phyloP scores from a whole-genome alignment of 345 rosid genomes.

The Pugionium cornutum region DNA sequence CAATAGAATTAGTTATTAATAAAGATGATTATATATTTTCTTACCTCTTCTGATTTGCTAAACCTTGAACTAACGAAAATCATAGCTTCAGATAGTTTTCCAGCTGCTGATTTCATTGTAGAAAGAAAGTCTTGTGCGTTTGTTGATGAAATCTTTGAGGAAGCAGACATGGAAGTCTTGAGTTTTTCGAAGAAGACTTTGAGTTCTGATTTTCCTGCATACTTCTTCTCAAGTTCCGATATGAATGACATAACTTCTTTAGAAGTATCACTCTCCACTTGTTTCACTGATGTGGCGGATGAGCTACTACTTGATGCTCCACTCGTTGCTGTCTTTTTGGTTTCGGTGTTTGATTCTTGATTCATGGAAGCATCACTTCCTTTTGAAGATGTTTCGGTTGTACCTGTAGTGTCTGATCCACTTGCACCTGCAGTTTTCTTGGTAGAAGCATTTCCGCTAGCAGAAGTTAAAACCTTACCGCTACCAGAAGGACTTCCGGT shows the following conservation, averaged over 20 bases:
- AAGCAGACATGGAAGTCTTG: conserved; percentile 23
- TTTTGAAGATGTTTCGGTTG: no score
- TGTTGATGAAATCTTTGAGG: conserved; percentile 12
- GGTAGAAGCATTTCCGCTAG: background rate
- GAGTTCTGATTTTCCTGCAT: conserved; percentile 25
- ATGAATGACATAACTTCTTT: conserved; percentile 33
- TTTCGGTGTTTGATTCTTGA: no score
- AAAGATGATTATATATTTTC: background rate
- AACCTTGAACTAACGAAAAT: background rate
- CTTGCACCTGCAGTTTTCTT: no score
- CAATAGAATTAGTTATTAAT: background rate
- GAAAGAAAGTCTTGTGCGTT: background rate
- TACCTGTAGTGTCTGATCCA: no score
- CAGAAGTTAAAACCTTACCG: no score
- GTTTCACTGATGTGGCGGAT: conserved; percentile 14
- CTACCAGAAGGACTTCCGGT: background rate
- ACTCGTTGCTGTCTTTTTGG: no score
- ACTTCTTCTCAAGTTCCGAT: conserved; percentile 31
- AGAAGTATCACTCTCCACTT: conserved; percentile 29
- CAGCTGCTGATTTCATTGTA: conserved; percentile 1
- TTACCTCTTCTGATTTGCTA: conserved; percentile 29
- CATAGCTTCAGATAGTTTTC: conserved; percentile 21
- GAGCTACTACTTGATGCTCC: background rate
- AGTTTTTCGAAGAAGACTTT: conserved; percentile 31
- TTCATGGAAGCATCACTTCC: no score